These are phyloP conservation scores for Trichophyton rubrum DNA, from an alignment of 2,329 filamentous ascomycete genomes.

Conservation along the genomic window DNA sequence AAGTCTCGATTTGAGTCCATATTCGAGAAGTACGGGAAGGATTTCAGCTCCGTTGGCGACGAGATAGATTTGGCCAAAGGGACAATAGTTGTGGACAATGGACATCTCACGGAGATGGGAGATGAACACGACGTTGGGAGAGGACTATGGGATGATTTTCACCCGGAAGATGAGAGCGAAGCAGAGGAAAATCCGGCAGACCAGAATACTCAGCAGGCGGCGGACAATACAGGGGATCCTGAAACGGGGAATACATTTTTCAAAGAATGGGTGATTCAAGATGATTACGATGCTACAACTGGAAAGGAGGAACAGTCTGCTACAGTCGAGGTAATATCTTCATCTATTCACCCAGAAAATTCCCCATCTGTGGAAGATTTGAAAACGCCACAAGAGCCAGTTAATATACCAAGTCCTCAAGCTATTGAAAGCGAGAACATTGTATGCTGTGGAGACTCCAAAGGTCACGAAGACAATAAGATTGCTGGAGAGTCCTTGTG, in stretches of 20 bases:
- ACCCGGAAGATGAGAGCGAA: conserved; percentile 12
- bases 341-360: not conserved
- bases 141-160: conserved; percentile 15
- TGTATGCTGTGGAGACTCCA: not conserved
- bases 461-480: not conserved
- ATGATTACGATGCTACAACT: not conserved
- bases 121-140: conserved; percentile 42
- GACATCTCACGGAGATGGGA: conserved; percentile 58
- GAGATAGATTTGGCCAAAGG: conserved; percentile 78
- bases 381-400: not conserved
- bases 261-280: not conserved
- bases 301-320: not conserved
- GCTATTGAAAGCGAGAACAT: not conserved
- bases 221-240: not conserved
- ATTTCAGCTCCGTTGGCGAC: conserved; percentile 74
- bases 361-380: not conserved
- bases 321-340: not conserved
- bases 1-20: conserved; percentile 80
- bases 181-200: not conserved
- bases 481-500: conserved; percentile 17
- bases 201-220: not conserved
- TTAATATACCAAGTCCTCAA: not conserved
- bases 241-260: not conserved
- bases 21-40: conserved; percentile 73
- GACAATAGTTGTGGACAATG: conserved; percentile 78